These are phyloP conservation scores for Vitis hybrid DNA, from an alignment of 177 flowering plant species.

Conservation along the genomic window DNA sequence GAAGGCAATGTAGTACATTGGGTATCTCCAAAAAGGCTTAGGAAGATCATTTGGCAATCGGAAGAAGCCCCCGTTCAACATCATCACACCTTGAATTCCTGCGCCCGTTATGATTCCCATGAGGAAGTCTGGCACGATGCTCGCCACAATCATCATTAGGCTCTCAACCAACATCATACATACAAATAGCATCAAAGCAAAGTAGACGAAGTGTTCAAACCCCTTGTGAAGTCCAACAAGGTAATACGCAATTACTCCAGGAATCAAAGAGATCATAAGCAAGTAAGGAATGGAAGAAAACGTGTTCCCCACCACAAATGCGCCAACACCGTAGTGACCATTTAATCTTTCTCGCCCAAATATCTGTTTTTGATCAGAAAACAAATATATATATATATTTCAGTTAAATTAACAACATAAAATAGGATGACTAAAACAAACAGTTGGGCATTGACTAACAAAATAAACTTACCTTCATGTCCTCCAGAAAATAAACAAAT, in stretches of 20 bases:
- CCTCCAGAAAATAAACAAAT: too few relatives aligned
- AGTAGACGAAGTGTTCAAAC: conserved; percentile 42
- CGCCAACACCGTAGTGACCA: conserved; percentile 50
- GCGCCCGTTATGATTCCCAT: conserved; percentile 61
- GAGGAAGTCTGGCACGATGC: conserved; percentile 58
- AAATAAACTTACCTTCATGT: conserved; percentile 48
- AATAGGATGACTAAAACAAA: too few relatives aligned
- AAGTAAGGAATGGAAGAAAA: conserved; percentile 52
- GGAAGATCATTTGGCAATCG: conserved; percentile 54
- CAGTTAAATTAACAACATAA: background rate
- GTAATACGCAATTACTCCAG: conserved; percentile 50
- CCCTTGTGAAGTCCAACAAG: conserved; percentile 43
- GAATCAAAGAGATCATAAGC: conserved; percentile 37
- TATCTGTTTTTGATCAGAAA: conserved; percentile 21
- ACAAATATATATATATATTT: too few relatives aligned
- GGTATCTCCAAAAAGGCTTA: conserved; percentile 48
- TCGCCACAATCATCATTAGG: conserved; percentile 63
- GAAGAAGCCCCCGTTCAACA: conserved; percentile 47
- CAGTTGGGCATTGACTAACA: too few relatives aligned
- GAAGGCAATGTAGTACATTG: conserved; percentile 48
- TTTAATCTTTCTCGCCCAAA: conserved; percentile 52
- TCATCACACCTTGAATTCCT: conserved; percentile 54
- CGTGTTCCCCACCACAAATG: conserved; percentile 50
- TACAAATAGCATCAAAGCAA: conserved; percentile 29
- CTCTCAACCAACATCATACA: conserved; percentile 57